Evolutionary conservation across 2,329 filamentous ascomycete species (phyloP).

Genomic region (Exophiala sideris): DNA sequence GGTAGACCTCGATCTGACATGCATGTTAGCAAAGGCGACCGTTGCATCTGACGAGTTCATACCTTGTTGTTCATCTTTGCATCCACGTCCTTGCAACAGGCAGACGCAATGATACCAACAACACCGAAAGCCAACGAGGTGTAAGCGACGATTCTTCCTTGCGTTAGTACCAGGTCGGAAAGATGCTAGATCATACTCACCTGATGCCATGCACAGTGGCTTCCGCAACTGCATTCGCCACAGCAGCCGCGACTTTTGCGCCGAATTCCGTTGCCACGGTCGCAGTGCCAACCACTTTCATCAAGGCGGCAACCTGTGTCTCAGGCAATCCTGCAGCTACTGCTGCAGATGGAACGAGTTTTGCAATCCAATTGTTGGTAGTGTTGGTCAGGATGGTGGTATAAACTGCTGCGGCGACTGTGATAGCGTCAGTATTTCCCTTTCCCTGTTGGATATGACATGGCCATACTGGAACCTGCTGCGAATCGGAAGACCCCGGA

Average conservation of each 20-base stretch:
- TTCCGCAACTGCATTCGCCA: background rate
- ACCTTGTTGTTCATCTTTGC: constrained; percentile 35
- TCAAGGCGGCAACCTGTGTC: background rate
- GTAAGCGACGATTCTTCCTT: constrained; percentile 15
- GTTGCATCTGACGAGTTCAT: background rate
- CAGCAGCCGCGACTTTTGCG: background rate
- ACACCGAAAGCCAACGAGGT: constrained; percentile 34
- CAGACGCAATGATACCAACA: constrained; percentile 31
- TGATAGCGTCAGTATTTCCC: background rate
- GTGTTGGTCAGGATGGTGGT: constrained; percentile 38
- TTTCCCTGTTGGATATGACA: background rate
- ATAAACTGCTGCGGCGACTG: constrained; percentile 41
- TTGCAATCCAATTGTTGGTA: constrained; percentile 29
- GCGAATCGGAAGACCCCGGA: constrained; percentile 45
- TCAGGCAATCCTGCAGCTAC: constrained; percentile 35
- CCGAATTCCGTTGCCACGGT: background rate
- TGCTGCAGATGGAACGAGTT: constrained; percentile 36
- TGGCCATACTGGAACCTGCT: constrained; percentile 33
- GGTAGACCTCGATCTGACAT: constrained; percentile 26
- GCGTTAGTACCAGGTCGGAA: background rate
- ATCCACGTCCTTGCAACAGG: constrained; percentile 33
- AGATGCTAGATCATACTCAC: background rate
- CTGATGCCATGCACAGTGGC: constrained; percentile 6
- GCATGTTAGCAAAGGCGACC: background rate
- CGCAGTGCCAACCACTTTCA: background rate